Base-by-base conservation (phyloP, 805 yeast species). In the Zygosaccharomyces rouxii region DNA sequence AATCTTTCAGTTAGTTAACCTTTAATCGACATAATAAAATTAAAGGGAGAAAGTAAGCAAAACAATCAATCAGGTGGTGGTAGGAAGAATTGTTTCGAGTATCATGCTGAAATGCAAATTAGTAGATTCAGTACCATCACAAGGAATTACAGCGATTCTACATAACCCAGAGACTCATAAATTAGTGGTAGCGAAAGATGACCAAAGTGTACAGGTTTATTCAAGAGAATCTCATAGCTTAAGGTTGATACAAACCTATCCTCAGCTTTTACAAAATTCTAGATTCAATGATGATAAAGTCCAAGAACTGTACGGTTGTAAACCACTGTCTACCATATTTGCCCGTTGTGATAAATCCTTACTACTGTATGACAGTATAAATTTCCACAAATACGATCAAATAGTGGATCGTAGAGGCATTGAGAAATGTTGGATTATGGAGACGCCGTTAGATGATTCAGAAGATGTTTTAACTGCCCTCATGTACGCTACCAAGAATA, bases 321-420 rank as follows among this genome's bases (percentile, higher is more conserved):
- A 54, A 16, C 55, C 51, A 19, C 42, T 66, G 21, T 53, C 59
- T 0, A 66, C 68, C 1, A 57, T 66, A 1, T 64, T 66, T 46
- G 62, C 60, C 5, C 53, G 55, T 42, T 60, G 62, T 44, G 57
- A 57, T 16, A 59, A 55, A 35, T 52, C 55, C 10, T 44, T 65
- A 2, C 51, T 58, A 3, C 35, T 66, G 26, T 50, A 65, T 23
- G 64, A 63, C 46, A 56, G 66, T 43, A 53, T 63, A 1, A 66
- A 65, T 43, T 49, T 66, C 47, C 62, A 58, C 28, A 54, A 58
- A n/a, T 66, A 60, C 50, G 70, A 66, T 46, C 54, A 56, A 47
- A 57, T 66, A 7, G 52, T 58, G 13, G 70, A 66, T 47, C 60
- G 58, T 31, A 53, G 68, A 31, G 67, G 68, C 4, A 60, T 64